These are phyloP conservation scores for Apophysomyces sp. DNA, from an alignment of 371 early-diverging fungal species.

Conservation along the genomic window DNA sequence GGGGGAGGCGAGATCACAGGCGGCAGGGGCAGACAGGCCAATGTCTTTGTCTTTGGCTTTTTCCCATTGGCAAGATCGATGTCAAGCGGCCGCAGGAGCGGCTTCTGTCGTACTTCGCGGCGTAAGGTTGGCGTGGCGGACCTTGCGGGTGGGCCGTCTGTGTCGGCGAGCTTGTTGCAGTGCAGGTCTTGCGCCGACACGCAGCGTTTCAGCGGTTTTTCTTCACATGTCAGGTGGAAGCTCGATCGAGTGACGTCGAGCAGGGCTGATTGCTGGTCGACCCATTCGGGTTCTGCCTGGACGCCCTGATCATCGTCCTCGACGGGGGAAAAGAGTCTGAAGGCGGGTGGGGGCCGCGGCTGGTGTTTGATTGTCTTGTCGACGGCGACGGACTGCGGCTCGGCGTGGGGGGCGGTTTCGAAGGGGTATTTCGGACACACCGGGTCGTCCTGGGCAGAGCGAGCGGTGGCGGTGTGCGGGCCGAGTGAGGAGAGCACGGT, in stretches of 20 bases:
- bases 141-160: not conserved
- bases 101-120: not conserved
- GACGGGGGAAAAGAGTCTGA: not conserved
- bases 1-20: not conserved
- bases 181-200: not conserved
- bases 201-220: not conserved
- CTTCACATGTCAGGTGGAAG: not conserved
- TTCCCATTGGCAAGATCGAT: not conserved
- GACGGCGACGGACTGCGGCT: not conserved
- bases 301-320: not conserved
- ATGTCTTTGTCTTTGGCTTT: not conserved
- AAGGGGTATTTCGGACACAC: not conserved
- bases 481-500: conserved; percentile 29
- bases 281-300: not conserved
- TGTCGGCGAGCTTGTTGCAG: not conserved
- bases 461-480: not conserved
- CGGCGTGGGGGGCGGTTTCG: not conserved
- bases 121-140: not conserved
- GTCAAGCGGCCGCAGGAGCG: not conserved
- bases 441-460: not conserved
- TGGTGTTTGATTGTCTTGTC: not conserved
- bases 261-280: not conserved
- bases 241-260: not conserved
- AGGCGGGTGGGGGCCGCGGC: not conserved
- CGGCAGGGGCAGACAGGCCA: not conserved